A percentile compares a stretch with the other conserved stretches of the same genome.
Evolutionary conservation across 768 basidiomycete species (phyloP).

Genomic region (Auricularia cornea): DNA sequence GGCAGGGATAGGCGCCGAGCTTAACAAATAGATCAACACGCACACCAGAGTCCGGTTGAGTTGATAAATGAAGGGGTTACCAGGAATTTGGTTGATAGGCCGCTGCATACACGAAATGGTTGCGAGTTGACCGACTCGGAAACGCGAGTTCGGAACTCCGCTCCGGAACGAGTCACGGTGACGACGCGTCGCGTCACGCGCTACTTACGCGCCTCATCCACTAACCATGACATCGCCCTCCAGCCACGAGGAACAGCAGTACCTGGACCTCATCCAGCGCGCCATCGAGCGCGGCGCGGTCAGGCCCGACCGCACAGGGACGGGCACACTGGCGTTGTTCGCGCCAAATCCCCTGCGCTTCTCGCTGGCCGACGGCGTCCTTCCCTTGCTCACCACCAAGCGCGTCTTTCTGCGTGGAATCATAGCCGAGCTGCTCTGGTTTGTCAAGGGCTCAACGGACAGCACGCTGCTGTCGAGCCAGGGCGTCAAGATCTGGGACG

Average conservation of each 20-base stretch:
- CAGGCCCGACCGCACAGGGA: constrained; percentile 89
- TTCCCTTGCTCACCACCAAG: constrained; percentile 93
- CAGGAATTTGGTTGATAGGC: too few relatives aligned
- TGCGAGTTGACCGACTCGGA: too few relatives aligned
- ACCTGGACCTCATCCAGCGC: constrained; percentile 70
- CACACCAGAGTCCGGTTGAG: too few relatives aligned
- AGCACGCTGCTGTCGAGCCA: constrained; percentile 63
- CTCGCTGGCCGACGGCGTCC: constrained; percentile 61
- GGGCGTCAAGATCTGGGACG: constrained; percentile 96
- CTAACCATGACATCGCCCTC: not conserved
- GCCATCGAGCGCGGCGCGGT: constrained; percentile 69
- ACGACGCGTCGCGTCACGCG: too few relatives aligned
- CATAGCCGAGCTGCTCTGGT: constrained; percentile 92
- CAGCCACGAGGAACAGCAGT: constrained; percentile 80
- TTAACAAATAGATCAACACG: too few relatives aligned
- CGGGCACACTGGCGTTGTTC: constrained; percentile 87
- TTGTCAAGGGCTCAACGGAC: constrained; percentile 78
- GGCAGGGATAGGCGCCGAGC: too few relatives aligned
- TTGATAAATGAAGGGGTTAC: too few relatives aligned
- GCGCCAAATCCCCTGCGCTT: constrained; percentile 88
- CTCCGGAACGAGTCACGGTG: too few relatives aligned
- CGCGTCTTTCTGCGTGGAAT: constrained; percentile 89
- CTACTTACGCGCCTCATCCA: too few relatives aligned
- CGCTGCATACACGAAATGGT: too few relatives aligned
- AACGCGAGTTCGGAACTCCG: too few relatives aligned